A percentile compares a stretch with the other conserved stretches of the same genome.
Conservation (phyloP, 2,329 filamentous ascomycete species). For the Diaporthe nobilis region DNA sequence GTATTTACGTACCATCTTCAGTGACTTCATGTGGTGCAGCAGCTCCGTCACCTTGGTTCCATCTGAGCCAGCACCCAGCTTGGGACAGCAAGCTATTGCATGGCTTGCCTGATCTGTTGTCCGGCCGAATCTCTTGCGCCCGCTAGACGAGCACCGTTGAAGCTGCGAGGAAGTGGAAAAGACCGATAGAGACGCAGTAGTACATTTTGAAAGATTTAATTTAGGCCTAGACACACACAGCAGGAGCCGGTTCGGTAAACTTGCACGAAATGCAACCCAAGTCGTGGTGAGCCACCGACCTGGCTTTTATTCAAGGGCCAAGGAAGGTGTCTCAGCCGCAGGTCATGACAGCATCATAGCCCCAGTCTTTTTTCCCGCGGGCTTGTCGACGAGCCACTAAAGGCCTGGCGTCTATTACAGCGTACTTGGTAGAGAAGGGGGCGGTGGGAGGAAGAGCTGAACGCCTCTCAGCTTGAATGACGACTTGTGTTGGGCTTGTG, state of each 20-base stretch:
- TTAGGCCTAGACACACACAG: neutral
- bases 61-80: neutral
- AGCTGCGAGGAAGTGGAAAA: conserved; percentile 18
- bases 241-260: neutral
- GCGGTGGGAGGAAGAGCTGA: neutral
- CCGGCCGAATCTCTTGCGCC: too few relatives aligned
- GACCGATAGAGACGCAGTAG: conserved; percentile 31
- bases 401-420: neutral
- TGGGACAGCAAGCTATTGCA: neutral
- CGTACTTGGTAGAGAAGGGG: neutral
- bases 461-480: neutral
- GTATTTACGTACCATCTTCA: too few relatives aligned
- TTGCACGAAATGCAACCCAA: neutral
- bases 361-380: neutral
- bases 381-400: neutral
- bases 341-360: conserved; percentile 30
- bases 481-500: neutral
- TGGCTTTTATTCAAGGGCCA: conserved; percentile 1
- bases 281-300: neutral
- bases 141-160: conserved; percentile 13
- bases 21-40: neutral
- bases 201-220: neutral
- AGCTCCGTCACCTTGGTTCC: neutral
- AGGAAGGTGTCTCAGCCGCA: conserved; percentile 4
- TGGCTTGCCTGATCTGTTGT: too few relatives aligned